Conservation (phyloP, 2,329 filamentous ascomycete species). For the Cytospora chrysosperma region DNA sequence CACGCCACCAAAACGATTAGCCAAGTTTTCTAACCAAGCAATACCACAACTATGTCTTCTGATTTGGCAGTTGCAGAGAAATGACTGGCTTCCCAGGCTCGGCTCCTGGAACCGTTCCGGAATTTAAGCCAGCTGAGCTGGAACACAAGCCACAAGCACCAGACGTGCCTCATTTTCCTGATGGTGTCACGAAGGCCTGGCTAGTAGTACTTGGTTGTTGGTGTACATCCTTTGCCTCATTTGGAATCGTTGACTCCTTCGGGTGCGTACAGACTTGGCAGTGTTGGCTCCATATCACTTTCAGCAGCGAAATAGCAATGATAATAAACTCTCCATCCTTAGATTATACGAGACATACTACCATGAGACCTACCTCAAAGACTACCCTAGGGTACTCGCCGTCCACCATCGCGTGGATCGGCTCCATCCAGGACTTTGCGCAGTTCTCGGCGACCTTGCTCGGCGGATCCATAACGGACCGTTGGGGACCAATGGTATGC, state of each 20-base stretch:
- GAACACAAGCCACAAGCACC: background rate
- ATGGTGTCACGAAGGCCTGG: conserved; percentile 6
- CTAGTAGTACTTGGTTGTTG: conserved; percentile 1
- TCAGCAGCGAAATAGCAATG: no score
- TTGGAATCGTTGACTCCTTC: conserved; percentile 13
- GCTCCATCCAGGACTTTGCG: conserved; percentile 34
- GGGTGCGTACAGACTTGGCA: background rate
- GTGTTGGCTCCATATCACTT: no score
- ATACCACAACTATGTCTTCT: no score
- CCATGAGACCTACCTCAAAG: conserved; percentile 29
- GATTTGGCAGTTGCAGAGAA: no score
- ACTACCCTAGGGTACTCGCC: conserved; percentile 30
- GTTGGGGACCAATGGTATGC: conserved; percentile 32
- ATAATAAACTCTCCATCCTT: no score
- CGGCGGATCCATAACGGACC: conserved; percentile 38
- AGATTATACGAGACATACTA: conserved; percentile 36
- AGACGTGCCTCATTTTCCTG: background rate
- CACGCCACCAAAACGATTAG: no score
- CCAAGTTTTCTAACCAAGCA: no score
- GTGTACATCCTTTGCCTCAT: conserved; percentile 7
- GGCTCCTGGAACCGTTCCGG: no score
- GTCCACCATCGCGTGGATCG: conserved; percentile 38
- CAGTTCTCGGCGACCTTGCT: conserved; percentile 32
- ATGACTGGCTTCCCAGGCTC: no score
- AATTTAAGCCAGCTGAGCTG: no score